Evolutionary conservation across 176 grass and related monocot genomes (phyloP).

Genomic region (Cenchrus purpureus): DNA sequence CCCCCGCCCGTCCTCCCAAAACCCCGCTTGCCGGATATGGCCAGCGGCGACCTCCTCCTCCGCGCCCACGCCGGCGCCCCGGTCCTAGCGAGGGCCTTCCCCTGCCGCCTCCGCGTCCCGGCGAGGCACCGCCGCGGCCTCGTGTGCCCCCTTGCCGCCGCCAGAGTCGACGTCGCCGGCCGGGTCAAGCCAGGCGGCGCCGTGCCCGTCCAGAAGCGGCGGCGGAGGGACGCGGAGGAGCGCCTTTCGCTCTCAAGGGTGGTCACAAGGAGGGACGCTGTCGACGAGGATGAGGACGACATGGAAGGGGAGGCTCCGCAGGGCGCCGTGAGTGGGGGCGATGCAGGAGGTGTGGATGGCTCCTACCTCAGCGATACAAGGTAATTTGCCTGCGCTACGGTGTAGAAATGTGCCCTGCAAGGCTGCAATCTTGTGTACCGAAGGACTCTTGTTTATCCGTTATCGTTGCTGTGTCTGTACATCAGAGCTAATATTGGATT

Average conservation of each 20-base stretch:
- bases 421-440: background rate
- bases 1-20: constrained; percentile 28
- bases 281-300: constrained; percentile 25
- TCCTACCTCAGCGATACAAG: constrained; percentile 85
- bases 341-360: constrained; percentile 50
- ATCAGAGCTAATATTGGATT: background rate
- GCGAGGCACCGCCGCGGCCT: constrained; percentile 19
- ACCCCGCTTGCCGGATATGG: constrained; percentile 49
- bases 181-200: constrained; percentile 37
- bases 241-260: constrained; percentile 32
- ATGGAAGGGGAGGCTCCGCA: constrained; percentile 20
- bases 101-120: constrained; percentile 46
- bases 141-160: constrained; percentile 40
- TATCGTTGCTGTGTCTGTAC: background rate
- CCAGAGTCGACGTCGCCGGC: constrained; percentile 41
- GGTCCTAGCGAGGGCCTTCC: constrained; percentile 57
- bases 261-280: constrained; percentile 32
- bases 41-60: constrained; percentile 54
- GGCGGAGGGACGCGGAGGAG: constrained; percentile 42
- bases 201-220: constrained; percentile 34
- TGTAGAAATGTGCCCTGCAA: background rate
- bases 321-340: constrained; percentile 14
- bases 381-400: constrained; percentile 43
- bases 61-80: constrained; percentile 39
- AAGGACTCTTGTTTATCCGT: background rate